Percentiles rank a stretch among this genome's conserved stretches.
These are phyloP conservation scores for Leishmania amazonensis DNA, from an alignment of 208 protist species.

Conservation along the genomic window DNA sequence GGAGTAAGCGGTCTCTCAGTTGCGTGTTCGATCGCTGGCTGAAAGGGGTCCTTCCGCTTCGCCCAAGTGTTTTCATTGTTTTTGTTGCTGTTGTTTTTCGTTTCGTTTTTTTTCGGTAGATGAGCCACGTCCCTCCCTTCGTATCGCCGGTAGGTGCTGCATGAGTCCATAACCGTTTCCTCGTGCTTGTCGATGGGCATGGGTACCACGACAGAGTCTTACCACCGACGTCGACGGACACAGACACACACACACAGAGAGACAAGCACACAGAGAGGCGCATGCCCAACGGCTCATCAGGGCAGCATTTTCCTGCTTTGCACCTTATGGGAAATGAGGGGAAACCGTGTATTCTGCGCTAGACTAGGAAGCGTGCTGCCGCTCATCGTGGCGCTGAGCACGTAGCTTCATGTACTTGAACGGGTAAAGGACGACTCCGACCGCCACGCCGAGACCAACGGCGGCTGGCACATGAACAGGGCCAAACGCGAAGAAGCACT, in stretches of 20 bases:
- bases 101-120: neutral
- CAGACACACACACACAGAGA: neutral
- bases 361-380: neutral
- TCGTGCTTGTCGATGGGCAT: neutral
- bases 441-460: slow-evolving; percentile 37
- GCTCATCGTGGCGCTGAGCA: neutral
- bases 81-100: neutral
- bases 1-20: neutral
- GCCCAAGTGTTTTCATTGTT: neutral
- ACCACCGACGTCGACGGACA: neutral
- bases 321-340: neutral
- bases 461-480: slow-evolving; percentile 49
- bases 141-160: neutral
- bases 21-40: neutral
- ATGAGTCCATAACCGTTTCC: neutral
- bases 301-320: neutral
- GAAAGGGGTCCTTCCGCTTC: neutral
- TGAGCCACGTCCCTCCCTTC: neutral
- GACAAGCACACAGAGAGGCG: neutral
- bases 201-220: slow-evolving; percentile 1
- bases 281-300: neutral
- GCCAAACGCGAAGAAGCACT: slow-evolving; percentile 63
- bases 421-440: slow-evolving; percentile 50
- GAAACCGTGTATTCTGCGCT: neutral
- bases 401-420: slow-evolving; percentile 62